Percentiles rank a stretch among this genome's conserved stretches.
phyloP scores from a whole-genome alignment of 495 filamentous ascomycete species.

The Daldinia concentrica region DNA sequence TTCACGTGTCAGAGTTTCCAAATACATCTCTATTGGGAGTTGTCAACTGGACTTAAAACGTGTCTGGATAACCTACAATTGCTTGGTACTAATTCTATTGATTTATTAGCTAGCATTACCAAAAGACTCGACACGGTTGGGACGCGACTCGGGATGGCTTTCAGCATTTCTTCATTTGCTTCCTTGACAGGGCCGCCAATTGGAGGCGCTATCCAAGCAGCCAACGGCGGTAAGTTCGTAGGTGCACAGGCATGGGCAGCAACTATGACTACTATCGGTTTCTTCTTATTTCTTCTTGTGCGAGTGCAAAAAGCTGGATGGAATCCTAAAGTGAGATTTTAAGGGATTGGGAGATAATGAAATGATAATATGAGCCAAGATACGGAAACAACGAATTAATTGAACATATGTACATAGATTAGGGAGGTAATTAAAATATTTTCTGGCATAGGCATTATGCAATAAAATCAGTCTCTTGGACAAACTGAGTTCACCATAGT shows the following conservation, averaged over 20 bases:
- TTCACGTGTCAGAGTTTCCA: not conserved
- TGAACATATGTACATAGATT: too few species aligned
- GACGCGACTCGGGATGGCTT: constrained; percentile 74
- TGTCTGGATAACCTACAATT: not conserved
- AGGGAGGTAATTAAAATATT: too few species aligned
- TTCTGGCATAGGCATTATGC: not conserved
- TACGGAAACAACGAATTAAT: too few species aligned
- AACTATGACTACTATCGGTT: constrained; percentile 49
- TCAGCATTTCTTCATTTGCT: constrained; percentile 70
- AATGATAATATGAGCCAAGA: not conserved
- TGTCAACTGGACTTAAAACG: not conserved
- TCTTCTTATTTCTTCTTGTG: constrained; percentile 56
- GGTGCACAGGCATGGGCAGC: constrained; percentile 69
- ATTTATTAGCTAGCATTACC: constrained; percentile 59
- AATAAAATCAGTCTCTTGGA: too few species aligned
- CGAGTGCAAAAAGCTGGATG: constrained; percentile 48
- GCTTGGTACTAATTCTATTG: not conserved
- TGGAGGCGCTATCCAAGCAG: constrained; percentile 65
- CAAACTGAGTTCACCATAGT: too few species aligned
- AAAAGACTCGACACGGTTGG: constrained; percentile 69
- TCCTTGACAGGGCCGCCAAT: constrained; percentile 73
- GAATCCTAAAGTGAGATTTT: constrained; percentile 46
- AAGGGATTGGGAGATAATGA: not conserved
- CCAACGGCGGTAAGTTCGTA: constrained; percentile 60
- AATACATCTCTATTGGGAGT: not conserved